These are phyloP conservation scores for Exophiala sideris DNA, from an alignment of 2,329 filamentous ascomycete genomes.

Conservation along the genomic window DNA sequence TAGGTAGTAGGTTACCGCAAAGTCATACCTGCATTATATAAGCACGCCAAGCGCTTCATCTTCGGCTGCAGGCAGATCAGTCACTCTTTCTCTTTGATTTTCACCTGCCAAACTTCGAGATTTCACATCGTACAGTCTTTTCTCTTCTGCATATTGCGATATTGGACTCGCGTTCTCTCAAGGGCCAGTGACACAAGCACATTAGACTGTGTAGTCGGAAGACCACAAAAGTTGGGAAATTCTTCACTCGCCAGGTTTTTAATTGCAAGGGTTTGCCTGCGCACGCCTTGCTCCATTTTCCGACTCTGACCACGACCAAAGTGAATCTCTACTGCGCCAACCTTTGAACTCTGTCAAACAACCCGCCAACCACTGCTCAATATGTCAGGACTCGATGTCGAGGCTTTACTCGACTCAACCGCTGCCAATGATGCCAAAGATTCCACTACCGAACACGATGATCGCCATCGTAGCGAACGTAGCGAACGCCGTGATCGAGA, in stretches of 20 bases:
- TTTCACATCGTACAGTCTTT: too few species aligned
- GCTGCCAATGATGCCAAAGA: conserved; percentile 50
- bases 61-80: too few species aligned
- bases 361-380: conserved; percentile 31
- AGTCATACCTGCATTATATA: too few species aligned
- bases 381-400: conserved; percentile 75
- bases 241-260: neutral
- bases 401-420: conserved; percentile 84
- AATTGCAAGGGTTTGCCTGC: conserved; percentile 25
- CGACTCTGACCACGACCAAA: conserved; percentile 25
- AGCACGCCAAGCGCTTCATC: too few species aligned
- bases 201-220: neutral
- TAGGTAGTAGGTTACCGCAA: too few species aligned
- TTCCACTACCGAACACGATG: conserved; percentile 46
- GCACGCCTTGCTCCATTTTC: conserved; percentile 18
- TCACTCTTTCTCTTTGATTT: too few species aligned
- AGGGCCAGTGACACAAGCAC: too few species aligned
- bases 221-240: neutral
- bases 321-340: conserved; percentile 18
- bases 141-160: too few species aligned
- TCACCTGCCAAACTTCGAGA: too few species aligned
- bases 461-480: conserved; percentile 55
- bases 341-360: conserved; percentile 3
- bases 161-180: too few species aligned
- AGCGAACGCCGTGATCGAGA: conserved; percentile 56